These are phyloP conservation scores for Termitomyces sp. DNA, from an alignment of 768 basidiomycete species.

Conservation along the genomic window DNA sequence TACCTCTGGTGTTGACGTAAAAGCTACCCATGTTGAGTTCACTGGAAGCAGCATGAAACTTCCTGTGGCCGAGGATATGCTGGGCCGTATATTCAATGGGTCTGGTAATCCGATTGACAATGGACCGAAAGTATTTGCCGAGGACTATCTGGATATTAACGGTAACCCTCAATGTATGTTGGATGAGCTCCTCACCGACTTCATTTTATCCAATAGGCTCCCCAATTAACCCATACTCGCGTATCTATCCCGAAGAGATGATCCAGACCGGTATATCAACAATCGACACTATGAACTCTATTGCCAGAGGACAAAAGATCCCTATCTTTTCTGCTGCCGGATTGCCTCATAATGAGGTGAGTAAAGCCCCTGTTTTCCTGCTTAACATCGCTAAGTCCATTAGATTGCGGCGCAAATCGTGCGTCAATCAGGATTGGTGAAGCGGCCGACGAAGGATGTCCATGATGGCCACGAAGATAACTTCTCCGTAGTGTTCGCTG, in stretches of 20 bases:
- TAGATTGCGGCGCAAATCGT: slow-evolving; percentile 99
- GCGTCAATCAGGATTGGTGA: slow-evolving; percentile 96
- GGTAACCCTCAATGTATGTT: slow-evolving; percentile 41
- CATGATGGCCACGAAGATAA: slow-evolving; percentile 99
- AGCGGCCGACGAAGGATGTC: slow-evolving; percentile 93
- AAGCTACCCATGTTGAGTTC: slow-evolving; percentile 95
- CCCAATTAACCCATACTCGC: slow-evolving; percentile 95
- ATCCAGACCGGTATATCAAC: slow-evolving; percentile 99
- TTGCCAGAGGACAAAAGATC: slow-evolving; percentile 99
- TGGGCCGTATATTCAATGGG: slow-evolving; percentile 98
- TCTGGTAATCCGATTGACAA: slow-evolving; percentile 97
- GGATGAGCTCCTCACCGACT: slow-evolving; percentile 9
- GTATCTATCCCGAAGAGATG: slow-evolving; percentile 99
- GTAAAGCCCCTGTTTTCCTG: slow-evolving; percentile 13
- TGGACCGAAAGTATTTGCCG: slow-evolving; percentile 98
- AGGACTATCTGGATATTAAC: slow-evolving; percentile 99
- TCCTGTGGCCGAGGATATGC: slow-evolving; percentile 97
- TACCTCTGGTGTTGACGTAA: slow-evolving; percentile 95
- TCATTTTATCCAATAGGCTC: slow-evolving; percentile 52
- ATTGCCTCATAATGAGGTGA: slow-evolving; percentile 96
- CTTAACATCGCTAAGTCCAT: slow-evolving; percentile 1
- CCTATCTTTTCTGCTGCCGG: slow-evolving; percentile 99
- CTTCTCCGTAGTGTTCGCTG: slow-evolving; percentile 99
- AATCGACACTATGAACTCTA: slow-evolving; percentile 97
- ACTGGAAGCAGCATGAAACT: slow-evolving; percentile 99